These are phyloP conservation scores for Hylodesmum podocarpum DNA, from an alignment of 306 rosid genomes.

Conservation along the genomic window DNA sequence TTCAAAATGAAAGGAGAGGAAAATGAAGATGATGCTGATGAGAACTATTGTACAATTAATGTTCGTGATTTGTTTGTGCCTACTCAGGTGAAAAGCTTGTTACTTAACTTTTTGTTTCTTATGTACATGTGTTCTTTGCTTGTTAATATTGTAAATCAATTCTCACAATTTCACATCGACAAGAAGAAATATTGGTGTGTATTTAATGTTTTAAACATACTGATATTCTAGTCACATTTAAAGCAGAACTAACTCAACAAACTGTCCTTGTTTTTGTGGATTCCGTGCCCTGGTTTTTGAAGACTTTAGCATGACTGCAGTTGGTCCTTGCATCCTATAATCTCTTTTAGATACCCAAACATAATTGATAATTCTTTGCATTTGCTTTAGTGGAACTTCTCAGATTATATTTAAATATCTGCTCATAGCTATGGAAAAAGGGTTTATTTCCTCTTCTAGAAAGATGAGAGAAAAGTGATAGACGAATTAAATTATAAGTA, in stretches of 20 bases:
- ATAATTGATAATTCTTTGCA: background rate
- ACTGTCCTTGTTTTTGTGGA: background rate
- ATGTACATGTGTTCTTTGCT: background rate
- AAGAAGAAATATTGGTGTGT: background rate
- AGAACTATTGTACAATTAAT: slow-evolving; percentile 52
- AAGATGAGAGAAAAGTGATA: too few relatives aligned
- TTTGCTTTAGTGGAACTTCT: background rate
- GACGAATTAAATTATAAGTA: too few relatives aligned
- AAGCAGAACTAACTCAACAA: background rate
- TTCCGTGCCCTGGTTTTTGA: background rate
- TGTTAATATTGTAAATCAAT: background rate
- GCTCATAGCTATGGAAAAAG: too few relatives aligned
- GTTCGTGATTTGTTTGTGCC: slow-evolving; percentile 94
- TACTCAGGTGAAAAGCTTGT: slow-evolving; percentile 65
- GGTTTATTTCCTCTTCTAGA: too few relatives aligned
- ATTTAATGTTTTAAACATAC: background rate
- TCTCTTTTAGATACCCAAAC: background rate
- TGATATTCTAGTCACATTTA: background rate
- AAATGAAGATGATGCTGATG: slow-evolving; percentile 48
- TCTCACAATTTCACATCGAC: background rate
- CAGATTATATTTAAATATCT: too few relatives aligned
- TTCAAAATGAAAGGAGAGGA: slow-evolving; percentile 59
- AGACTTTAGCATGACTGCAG: background rate
- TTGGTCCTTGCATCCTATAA: background rate
- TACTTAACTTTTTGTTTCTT: slow-evolving; percentile 19